Evolutionary conservation across 345 rosid species (phyloP).

Genomic region (Populus deltoides): DNA sequence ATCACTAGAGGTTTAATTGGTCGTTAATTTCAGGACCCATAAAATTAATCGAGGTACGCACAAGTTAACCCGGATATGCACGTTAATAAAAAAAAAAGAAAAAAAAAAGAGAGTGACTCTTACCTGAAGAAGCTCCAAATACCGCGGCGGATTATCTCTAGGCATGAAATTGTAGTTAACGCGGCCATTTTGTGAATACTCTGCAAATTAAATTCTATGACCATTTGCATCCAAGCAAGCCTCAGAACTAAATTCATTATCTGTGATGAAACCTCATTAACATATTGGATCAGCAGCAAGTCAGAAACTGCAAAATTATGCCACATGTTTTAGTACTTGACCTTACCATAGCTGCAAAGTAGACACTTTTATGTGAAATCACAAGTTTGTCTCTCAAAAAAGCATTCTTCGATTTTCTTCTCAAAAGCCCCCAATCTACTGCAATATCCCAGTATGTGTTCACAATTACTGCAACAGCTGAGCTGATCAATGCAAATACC

Average conservation of each 20-base stretch:
- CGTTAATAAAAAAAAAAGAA: too few relatives aligned
- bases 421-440: conserved; percentile 72
- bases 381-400: conserved; percentile 61
- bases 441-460: conserved; percentile 71
- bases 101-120: not conserved
- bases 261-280: conserved; percentile 27
- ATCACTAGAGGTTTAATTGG: too few relatives aligned
- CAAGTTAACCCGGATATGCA: too few relatives aligned
- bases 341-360: conserved; percentile 65
- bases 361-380: conserved; percentile 59
- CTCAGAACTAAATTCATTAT: conserved; percentile 51
- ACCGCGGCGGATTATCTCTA: conserved; percentile 64
- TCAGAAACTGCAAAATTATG: too few relatives aligned
- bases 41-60: too few relatives aligned
- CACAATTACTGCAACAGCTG: conserved; percentile 44
- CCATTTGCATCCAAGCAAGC: conserved; percentile 65
- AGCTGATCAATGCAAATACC: conserved; percentile 59
- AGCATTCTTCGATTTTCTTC: conserved; percentile 54
- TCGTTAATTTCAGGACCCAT: too few relatives aligned
- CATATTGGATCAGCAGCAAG: not conserved
- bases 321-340: conserved; percentile 1
- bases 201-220: conserved; percentile 48
- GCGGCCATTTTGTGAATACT: conserved; percentile 46
- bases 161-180: conserved; percentile 45
- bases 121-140: conserved; percentile 87